phyloP scores from a whole-genome alignment of 768 basidiomycete species.

The Hypholoma sublateritium region DNA sequence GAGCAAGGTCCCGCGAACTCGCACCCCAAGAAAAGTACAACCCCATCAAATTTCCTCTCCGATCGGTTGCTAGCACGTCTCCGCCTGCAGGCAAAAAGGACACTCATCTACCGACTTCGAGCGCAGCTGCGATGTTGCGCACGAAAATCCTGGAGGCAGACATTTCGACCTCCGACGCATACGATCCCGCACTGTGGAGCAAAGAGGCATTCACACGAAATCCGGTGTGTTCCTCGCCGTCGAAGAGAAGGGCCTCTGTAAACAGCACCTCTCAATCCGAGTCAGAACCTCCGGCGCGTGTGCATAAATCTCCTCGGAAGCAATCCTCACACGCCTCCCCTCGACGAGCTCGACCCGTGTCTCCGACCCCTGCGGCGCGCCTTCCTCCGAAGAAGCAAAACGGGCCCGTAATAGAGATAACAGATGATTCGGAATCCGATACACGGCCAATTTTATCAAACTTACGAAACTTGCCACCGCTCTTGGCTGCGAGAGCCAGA shows the following conservation, averaged over 20 bases:
- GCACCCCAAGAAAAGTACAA: not conserved
- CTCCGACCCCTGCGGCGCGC: not conserved
- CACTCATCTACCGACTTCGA: not conserved
- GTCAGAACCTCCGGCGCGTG: constrained; percentile 2
- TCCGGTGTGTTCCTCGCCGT: constrained; percentile 3
- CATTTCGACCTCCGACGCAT: constrained; percentile 2
- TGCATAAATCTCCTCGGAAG: constrained; percentile 21
- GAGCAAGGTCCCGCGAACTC: not conserved
- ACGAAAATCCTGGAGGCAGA: not conserved
- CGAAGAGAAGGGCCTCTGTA: constrained; percentile 11
- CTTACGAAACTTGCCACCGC: constrained; percentile 12
- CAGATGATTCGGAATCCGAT: constrained; percentile 20
- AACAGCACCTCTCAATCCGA: constrained; percentile 6
- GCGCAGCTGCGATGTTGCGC: not conserved
- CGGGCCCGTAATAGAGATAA: constrained; percentile 15
- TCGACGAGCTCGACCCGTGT: constrained; percentile 7
- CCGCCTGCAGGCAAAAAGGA: not conserved
- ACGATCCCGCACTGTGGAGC: not conserved
- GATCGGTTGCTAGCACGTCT: not conserved
- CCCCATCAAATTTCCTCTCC: not conserved
- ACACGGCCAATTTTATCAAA: not conserved
- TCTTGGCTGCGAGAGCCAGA: constrained; percentile 16
- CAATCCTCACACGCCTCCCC: constrained; percentile 8
- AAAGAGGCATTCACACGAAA: not conserved
- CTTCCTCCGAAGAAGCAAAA: not conserved